Evolutionary conservation across 2,329 filamentous ascomycete species (phyloP), one percentile per base, ranked within the genome.

Genomic region (Diplodia corticola): DNA sequence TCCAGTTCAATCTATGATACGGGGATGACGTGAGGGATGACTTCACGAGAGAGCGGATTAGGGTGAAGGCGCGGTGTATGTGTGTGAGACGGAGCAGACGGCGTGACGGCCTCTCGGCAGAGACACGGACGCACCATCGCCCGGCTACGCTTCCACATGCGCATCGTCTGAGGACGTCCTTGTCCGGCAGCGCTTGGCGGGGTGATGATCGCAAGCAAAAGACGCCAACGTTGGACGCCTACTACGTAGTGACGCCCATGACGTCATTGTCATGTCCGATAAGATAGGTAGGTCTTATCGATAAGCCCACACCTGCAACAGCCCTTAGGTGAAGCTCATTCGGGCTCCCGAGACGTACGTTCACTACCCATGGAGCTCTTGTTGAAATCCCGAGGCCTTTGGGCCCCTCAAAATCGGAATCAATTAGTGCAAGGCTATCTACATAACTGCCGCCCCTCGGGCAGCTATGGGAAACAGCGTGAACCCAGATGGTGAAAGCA

Each of bases 371-470:
- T 50, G 26, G 49, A 15, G 15, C 49, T 51, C 3, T 4, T 30
- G 9, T 54, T 26, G 22, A 59, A 53, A 59, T 65, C 37, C 37
- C 35, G 63, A 22, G 53, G 51, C 50, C 53, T 40, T 28, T 65
- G 46, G 51, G n/a, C 51, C 53, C 40, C 63, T 57, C 26, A 65
- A 65, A 65, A 65, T 64, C 28, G 28, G 44, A 46, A 59, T 65
- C 63, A 59, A 65, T 65, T 65, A 65, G 28, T 55, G 53, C 51
- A 37, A 54, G 57, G 63, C 51, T 65, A 57, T 65, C 53, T 65
- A 65, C 63, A 48, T 57, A 65, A 22, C 63, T 51, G 63, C 22
- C 51, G 3, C 24, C 35, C 37, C 28, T n/a, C 17, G 15, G 33
- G 54, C 50, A 64, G 33, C 49, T 37, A 53, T 55, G 61, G 17